A percentile compares a stretch with the other conserved stretches of the same genome.
Conservation (phyloP, 352 stramenopile genomes). For the Elongisporangium senticosum region DNA sequence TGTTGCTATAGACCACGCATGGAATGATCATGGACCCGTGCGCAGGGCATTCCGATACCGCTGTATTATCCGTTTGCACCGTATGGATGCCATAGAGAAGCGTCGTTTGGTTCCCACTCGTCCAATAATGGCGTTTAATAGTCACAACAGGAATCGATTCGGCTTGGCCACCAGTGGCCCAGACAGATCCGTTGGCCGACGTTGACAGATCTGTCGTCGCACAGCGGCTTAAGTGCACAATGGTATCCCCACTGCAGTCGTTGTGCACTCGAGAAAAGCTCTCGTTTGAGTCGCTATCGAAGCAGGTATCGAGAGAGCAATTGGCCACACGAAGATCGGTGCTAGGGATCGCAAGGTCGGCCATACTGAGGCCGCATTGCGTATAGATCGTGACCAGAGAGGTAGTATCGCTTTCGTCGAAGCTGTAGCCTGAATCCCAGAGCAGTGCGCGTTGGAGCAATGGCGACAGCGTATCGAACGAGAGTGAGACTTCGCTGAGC, state of each 20-base stretch:
- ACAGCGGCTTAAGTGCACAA: neutral
- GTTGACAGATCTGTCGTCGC: neutral
- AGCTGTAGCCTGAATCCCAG: conserved; percentile 30
- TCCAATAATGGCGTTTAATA: conserved; percentile 18
- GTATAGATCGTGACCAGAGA: conserved; percentile 17
- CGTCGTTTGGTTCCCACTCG: conserved; percentile 9
- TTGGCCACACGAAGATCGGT: conserved; percentile 12
- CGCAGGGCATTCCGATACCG: conserved; percentile 15
- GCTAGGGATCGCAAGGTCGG: conserved; percentile 21
- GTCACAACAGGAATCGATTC: conserved; percentile 9
- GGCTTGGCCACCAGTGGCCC: conserved; percentile 14
- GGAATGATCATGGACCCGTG: conserved; percentile 22
- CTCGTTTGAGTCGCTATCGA: neutral
- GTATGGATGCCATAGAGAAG: conserved; percentile 17
- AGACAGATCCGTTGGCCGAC: conserved; percentile 9
- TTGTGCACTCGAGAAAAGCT: conserved; percentile 2
- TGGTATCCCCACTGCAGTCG: neutral
- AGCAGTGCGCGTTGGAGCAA: conserved; percentile 26
- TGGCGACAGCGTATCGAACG: conserved; percentile 16
- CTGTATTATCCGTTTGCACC: conserved; percentile 2
- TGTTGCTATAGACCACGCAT: conserved; percentile 14
- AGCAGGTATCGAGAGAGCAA: conserved; percentile 9
- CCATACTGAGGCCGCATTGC: conserved; percentile 24
- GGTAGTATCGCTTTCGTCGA: conserved; percentile 6
- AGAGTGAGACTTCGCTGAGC: conserved; percentile 10